A percentile compares a stretch with the other conserved stretches of the same genome.
Conservation (phyloP, 257 asterid genomes). For the Nicotiana noctiflora region DNA sequence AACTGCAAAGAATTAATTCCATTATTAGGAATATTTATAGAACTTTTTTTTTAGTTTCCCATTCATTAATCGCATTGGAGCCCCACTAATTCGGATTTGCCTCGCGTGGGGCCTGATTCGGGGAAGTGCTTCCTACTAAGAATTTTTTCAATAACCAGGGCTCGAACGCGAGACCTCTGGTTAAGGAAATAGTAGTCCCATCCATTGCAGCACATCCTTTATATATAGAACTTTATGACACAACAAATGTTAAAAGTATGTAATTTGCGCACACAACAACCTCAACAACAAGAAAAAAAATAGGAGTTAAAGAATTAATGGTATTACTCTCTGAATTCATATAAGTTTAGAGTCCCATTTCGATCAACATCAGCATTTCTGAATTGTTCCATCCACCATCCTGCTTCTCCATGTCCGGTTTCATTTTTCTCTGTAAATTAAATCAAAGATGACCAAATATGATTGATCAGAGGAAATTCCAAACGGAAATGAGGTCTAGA, state of each 20-base stretch:
- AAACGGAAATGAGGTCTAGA: background rate
- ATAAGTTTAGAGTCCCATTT: conserved; percentile 28
- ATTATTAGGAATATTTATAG: too few relatives aligned
- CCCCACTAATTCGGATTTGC: too few relatives aligned
- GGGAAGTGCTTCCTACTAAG: too few relatives aligned
- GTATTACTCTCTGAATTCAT: conserved; percentile 35
- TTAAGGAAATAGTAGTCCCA: too few relatives aligned
- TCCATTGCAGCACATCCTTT: too few relatives aligned
- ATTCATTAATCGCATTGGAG: too few relatives aligned
- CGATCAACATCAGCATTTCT: conserved; percentile 31
- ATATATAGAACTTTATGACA: background rate
- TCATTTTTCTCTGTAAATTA: conserved; percentile 24
- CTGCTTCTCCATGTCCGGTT: conserved; percentile 23
- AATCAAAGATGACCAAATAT: background rate
- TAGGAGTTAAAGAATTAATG: too few relatives aligned
- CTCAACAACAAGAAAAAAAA: fast-evolving
- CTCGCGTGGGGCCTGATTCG: too few relatives aligned
- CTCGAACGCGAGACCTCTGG: too few relatives aligned
- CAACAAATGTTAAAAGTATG: background rate
- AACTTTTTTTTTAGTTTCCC: too few relatives aligned
- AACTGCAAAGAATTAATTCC: conserved; percentile 10
- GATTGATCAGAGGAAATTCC: background rate
- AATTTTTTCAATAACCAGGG: too few relatives aligned
- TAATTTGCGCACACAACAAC: background rate
- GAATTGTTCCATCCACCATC: conserved; percentile 42